Evolutionary conservation across 2,329 filamentous ascomycete genomes (phyloP).

Genomic region (Fonsecaea erecta): DNA sequence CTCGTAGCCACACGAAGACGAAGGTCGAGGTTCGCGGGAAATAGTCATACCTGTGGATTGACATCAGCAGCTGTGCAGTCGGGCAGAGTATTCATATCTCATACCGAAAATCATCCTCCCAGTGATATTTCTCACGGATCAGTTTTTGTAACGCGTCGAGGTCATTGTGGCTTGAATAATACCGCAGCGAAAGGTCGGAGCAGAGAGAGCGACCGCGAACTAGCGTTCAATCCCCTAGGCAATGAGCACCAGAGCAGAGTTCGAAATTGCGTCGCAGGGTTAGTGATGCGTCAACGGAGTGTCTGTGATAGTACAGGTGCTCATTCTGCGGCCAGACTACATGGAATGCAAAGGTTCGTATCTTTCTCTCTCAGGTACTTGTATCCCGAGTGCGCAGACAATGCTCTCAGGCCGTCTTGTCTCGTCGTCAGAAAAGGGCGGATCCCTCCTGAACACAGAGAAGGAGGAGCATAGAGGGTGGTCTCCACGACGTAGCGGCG

Average conservation of each 20-base stretch:
- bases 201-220: conserved; percentile 3
- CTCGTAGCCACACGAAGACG: neutral
- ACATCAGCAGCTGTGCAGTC: neutral
- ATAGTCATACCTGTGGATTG: conserved; percentile 6
- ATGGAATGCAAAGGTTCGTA: no score
- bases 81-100: neutral
- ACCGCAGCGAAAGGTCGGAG: conserved; percentile 2
- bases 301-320: neutral
- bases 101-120: conserved; percentile 5
- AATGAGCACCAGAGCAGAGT: conserved; percentile 2
- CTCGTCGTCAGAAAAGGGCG: no score
- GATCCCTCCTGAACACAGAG: no score
- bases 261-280: neutral
- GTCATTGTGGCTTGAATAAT: neutral
- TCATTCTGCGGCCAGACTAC: no score
- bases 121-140: conserved; percentile 5
- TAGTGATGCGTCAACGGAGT: neutral
- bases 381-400: no score
- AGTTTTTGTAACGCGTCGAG: conserved; percentile 2
- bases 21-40: conserved; percentile 11
- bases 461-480: no score
- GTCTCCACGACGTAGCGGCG: no score
- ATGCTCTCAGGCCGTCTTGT: no score
- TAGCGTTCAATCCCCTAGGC: conserved; percentile 7
- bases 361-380: no score